phyloP scores from a whole-genome alignment of 345 rosid genomes.

The Fremontodendron californicum region DNA sequence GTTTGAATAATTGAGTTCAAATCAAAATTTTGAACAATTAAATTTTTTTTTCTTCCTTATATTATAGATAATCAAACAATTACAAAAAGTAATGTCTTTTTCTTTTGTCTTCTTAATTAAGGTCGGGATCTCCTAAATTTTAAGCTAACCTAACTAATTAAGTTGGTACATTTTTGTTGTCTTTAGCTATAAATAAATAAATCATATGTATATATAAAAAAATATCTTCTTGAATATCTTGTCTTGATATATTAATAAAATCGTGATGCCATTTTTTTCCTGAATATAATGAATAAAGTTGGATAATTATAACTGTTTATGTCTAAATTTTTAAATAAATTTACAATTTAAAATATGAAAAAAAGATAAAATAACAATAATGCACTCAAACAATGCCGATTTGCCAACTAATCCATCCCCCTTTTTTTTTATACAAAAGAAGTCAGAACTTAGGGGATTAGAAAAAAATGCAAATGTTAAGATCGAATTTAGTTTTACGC shows the following conservation, averaged over 20 bases:
- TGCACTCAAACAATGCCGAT: neutral
- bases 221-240: too few species aligned
- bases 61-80: too few species aligned
- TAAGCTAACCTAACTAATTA: neutral
- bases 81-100: neutral
- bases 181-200: neutral
- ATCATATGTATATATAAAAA: neutral
- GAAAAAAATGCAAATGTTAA: neutral
- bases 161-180: neutral
- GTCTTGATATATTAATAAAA: too few species aligned
- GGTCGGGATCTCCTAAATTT: neutral
- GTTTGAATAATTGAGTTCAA: neutral
- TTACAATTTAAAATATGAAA: too few species aligned
- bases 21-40: neutral
- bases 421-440: neutral
- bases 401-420: neutral
- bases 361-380: too few species aligned
- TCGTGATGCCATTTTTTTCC: too few species aligned
- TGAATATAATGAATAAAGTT: too few species aligned
- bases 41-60: too few species aligned
- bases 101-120: neutral
- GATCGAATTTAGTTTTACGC: too few species aligned
- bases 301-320: too few species aligned
- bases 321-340: too few species aligned
- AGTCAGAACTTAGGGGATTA: neutral